Evolutionary conservation across 176 grass and related monocot species (phyloP), one percentile per base, ranked within the genome.

Genomic region (Puccinellia tenuiflora): DNA sequence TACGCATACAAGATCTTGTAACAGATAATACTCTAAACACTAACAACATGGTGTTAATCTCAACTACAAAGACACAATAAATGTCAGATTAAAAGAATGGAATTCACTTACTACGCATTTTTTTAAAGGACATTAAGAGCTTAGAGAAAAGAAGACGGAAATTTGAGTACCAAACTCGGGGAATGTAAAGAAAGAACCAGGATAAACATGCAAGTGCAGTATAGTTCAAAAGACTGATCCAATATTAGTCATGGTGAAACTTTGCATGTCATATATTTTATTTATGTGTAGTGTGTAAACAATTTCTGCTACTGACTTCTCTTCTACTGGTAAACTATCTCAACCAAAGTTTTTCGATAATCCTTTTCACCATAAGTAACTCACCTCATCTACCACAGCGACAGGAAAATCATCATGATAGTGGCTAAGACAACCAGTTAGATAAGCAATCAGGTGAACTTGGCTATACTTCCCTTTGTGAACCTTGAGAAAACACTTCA

Each of bases 391-490:
- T 12, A 92, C 85, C 74, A 94, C 66, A 64, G 87, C 77, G 21
- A 94, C 92, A 31, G 81, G 79, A 90, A 94, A 94, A 72, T 81
- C 82, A 79, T 88, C 85, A 53, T 94, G 90, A 75, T 92, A 90
- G 20, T 75, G 82, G 83, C 85, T 83, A 48, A 94, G 92, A 30
- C 90, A 84, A 72, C 82, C 87, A 81, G 87, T 84, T 40, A 94
- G 85, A 47, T 86, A 60, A 77, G 90, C 92, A 60, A 92, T 88
- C 47, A 94, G 82, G 72, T 86, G 85, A 25, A 94, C 90, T 76
- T 92, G 90, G 61, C 92, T 90, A 26, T 92, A 94, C 76, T 92
- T 94, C 59, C 92, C 92, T 53, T 90, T 94, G 87, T 94, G 90
- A 79, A 92, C 87, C 78, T 94, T 94, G 29, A 94, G 61, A 87